Evolutionary conservation across 257 asterid genomes (phyloP), one percentile per base, ranked within the genome.

Genomic region (Ehretia macrophylla): DNA sequence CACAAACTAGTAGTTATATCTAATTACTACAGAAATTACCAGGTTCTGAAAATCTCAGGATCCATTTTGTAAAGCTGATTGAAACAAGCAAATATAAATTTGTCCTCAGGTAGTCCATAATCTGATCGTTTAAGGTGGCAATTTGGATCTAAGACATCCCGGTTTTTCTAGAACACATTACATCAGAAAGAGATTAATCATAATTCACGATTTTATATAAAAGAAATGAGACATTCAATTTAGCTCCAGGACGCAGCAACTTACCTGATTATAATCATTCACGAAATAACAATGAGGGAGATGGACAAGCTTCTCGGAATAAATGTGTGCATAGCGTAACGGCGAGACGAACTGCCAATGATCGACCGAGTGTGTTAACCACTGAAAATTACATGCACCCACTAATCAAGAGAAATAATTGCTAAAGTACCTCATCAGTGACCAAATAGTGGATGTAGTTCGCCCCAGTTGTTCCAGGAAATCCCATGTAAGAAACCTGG

Each of bases 1-100:
- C 47, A 42, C 47, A 42, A 42, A 11, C 16, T 42, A 42, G 3
- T 42, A 11, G 3, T 11, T 42, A 42, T 11, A 42, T 10, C 3
- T 10, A 42, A 42, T 42, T 42, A 42, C 16, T 42, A 10, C 47
- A 14, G 3, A 62, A 40, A 42, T 49, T 86, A 93, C 99, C 99
- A 93, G 52, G 96, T 85, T 0, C 62, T 67, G 63, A 89, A 80
- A 68, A 89, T 87, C 57, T 89, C 99, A 4, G 99, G 99, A 72
- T 93, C 99, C 99, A 93, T 93, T 92, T 93, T 93, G 82, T 93
- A 93, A 56, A 93, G 99, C 75, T 93, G 99, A 74, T 93, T 93
- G 76, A 93, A 93, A 76, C 99, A 93, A 68, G 95, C 99, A 76
- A 93, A 93, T 60, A 93, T 77, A 65, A 93, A 93, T 73, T 89